Evolutionary conservation across 805 yeast genomes (phyloP).

Genomic region (Wickerhamomyces queroliae): DNA sequence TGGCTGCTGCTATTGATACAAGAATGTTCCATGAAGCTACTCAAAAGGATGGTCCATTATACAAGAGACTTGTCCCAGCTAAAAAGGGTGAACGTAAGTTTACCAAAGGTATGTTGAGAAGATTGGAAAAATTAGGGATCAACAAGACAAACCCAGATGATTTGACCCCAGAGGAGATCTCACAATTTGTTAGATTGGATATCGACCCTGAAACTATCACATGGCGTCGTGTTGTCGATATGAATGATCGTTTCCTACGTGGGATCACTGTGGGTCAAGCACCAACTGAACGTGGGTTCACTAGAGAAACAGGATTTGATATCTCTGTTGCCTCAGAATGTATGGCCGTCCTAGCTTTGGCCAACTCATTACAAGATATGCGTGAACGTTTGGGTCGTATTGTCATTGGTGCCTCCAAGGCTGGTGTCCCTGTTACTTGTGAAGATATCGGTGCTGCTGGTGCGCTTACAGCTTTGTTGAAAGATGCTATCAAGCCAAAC

Average conservation of each 20-base stretch:
- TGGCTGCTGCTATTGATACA: slow-evolving; percentile 96
- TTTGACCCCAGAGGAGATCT: slow-evolving; percentile 70
- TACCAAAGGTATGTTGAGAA: slow-evolving; percentile 70
- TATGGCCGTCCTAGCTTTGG: slow-evolving; percentile 91
- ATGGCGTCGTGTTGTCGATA: slow-evolving; percentile 90
- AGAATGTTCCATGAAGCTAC: slow-evolving; percentile 94
- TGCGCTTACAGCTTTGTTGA: slow-evolving; percentile 88
- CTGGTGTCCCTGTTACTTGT: slow-evolving; percentile 82
- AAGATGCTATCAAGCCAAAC: slow-evolving; percentile 95
- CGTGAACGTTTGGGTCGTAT: slow-evolving; percentile 82
- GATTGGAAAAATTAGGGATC: slow-evolving; percentile 80
- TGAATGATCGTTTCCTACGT: slow-evolving; percentile 87
- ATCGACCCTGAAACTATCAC: slow-evolving; percentile 89
- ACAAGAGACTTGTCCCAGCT: slow-evolving; percentile 79
- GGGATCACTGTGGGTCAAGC: slow-evolving; percentile 89
- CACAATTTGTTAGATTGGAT: slow-evolving; percentile 73
- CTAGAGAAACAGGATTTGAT: slow-evolving; percentile 88
- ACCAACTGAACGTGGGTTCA: slow-evolving; percentile 85
- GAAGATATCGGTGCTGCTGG: slow-evolving; percentile 96
- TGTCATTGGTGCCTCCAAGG: slow-evolving; percentile 76
- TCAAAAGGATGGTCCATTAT: slow-evolving; percentile 76
- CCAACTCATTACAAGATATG: slow-evolving; percentile 75
- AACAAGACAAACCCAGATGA: slow-evolving; percentile 73
- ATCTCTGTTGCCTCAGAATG: slow-evolving; percentile 94
- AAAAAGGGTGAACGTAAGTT: slow-evolving; percentile 77